Percentiles rank a stretch among this genome's conserved stretches.
Evolutionary conservation across 148 eudicot species (phyloP).

Genomic region (Chenopodium album): DNA sequence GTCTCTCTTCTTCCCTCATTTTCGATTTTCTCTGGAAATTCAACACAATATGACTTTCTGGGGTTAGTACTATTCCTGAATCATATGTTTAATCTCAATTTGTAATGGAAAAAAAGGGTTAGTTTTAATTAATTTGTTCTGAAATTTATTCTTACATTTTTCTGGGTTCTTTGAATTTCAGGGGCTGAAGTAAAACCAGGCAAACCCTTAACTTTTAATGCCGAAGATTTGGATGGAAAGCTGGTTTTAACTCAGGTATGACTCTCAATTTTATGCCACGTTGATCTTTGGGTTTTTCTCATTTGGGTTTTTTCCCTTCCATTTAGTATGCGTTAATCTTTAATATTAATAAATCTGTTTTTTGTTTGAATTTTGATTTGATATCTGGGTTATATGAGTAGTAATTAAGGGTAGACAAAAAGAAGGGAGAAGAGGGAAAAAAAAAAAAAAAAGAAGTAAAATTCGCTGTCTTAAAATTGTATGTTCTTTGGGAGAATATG

Average conservation of each 20-base stretch:
- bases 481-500: too few relatives aligned
- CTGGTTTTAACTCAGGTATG: slow-evolving; percentile 75
- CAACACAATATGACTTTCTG: slow-evolving; percentile 36
- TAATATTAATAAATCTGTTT: too few relatives aligned
- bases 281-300: not conserved
- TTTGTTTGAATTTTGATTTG: too few relatives aligned
- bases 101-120: not conserved
- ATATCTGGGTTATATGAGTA: not conserved
- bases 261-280: not conserved
- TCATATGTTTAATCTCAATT: not conserved
- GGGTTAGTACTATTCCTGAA: slow-evolving; percentile 23
- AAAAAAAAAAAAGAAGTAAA: not conserved
- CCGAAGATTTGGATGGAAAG: slow-evolving; percentile 45
- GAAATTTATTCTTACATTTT: not conserved
- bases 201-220: slow-evolving; percentile 35
- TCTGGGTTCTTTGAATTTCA: slow-evolving; percentile 19
- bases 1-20: not conserved
- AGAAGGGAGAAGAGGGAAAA: not conserved
- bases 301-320: too few relatives aligned
- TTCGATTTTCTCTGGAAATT: not conserved
- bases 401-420: not conserved
- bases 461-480: too few relatives aligned
- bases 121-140: not conserved
- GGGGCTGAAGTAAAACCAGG: slow-evolving; percentile 43
- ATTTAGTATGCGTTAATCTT: too few relatives aligned